Percentiles rank a stretch among this genome's conserved stretches.
These are phyloP conservation scores for Saccharomyces hybrid DNA, from an alignment of 1,139 yeast species.

Conservation along the genomic window DNA sequence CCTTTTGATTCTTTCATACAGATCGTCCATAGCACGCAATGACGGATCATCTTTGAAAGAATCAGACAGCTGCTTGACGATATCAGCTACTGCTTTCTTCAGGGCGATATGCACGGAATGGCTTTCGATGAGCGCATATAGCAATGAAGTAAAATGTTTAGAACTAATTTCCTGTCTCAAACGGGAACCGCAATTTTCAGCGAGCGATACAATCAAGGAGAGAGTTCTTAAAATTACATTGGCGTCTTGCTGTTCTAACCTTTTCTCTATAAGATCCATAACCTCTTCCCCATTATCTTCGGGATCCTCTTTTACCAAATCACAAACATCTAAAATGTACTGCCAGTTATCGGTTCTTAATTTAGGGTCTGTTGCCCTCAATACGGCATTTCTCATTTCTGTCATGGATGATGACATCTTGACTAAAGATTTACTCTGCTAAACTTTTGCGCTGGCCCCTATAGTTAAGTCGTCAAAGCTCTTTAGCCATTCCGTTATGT, in stretches of 20 bases:
- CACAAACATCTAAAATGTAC: constrained; percentile 74
- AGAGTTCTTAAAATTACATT: constrained; percentile 70
- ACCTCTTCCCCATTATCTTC: constrained; percentile 41
- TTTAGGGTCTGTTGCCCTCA: constrained; percentile 78
- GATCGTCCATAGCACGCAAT: constrained; percentile 58
- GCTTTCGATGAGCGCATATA: constrained; percentile 52
- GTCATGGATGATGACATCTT: constrained; percentile 1
- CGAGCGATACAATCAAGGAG: constrained; percentile 64
- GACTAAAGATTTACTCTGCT: not conserved
- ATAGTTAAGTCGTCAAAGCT: not conserved
- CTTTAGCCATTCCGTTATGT: not conserved
- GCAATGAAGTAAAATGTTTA: constrained; percentile 50
- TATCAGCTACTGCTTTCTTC: constrained; percentile 57
- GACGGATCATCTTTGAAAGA: constrained; percentile 66
- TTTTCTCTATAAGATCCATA: constrained; percentile 37
- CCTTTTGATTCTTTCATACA: constrained; percentile 40
- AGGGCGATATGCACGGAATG: constrained; percentile 57
- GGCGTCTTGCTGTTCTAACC: constrained; percentile 62
- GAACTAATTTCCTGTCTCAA: constrained; percentile 78
- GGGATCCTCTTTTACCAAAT: constrained; percentile 65
- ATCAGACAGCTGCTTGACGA: constrained; percentile 54
- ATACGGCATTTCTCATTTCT: constrained; percentile 16
- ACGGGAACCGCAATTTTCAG: constrained; percentile 90
- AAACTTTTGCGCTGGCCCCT: not conserved
- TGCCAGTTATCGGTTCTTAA: constrained; percentile 83